Evolutionary conservation across 179 eudicot species (phyloP).

Genomic region (Monotropa hypopitys): DNA sequence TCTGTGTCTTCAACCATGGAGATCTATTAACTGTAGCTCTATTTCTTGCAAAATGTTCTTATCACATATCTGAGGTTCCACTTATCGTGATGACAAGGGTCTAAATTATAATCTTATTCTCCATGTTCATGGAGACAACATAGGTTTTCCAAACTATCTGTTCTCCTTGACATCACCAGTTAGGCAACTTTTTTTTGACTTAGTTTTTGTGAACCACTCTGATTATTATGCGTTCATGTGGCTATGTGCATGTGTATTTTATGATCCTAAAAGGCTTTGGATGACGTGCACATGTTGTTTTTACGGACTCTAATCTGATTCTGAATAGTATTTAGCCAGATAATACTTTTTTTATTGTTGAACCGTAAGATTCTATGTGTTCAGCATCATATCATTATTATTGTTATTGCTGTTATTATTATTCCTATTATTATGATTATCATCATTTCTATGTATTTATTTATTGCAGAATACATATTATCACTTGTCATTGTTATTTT

Average conservation of each 20-base stretch:
- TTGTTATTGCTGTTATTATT: neutral
- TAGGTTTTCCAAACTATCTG: neutral
- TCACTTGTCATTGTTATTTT: neutral
- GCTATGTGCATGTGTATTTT: neutral
- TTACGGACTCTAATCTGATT: neutral
- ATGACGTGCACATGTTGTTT: neutral
- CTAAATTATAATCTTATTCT: no score
- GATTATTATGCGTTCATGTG: neutral
- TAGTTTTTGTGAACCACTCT: neutral
- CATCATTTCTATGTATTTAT: neutral
- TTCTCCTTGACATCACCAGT: neutral
- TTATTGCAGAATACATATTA: neutral
- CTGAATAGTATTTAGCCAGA: neutral
- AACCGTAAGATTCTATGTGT: neutral
- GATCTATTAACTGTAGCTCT: neutral
- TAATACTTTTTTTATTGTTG: neutral
- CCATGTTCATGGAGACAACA: neutral
- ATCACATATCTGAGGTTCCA: neutral
- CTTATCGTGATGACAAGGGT: neutral
- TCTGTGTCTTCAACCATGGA: neutral
- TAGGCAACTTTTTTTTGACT: neutral
- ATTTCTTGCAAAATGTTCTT: neutral
- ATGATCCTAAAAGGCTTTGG: neutral
- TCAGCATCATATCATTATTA: neutral
- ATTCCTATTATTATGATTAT: neutral